Percentiles rank a stretch among this genome's conserved stretches.
Evolutionary conservation across 805 yeast species (phyloP).

Genomic region (Teunomyces panamensis): DNA sequence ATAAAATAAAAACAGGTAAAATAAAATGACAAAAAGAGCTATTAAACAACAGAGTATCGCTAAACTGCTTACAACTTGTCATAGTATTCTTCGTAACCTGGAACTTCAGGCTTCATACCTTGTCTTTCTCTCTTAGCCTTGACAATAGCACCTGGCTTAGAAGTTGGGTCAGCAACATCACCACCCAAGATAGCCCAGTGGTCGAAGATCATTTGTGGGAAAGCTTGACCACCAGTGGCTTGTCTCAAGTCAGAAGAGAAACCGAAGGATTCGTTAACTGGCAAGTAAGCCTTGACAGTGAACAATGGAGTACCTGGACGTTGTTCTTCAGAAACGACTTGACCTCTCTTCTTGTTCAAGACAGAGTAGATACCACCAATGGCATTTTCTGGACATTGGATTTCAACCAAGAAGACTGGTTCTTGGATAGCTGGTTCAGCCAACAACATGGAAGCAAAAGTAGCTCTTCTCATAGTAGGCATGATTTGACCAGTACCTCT

Average conservation of each 20-base stretch:
- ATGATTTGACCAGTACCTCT: conserved; percentile 99
- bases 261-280: conserved; percentile 99
- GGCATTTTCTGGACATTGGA: conserved; percentile 98
- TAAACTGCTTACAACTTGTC: conserved; percentile 65
- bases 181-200: conserved; percentile 93
- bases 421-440: conserved; percentile 99
- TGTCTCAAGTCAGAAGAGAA: conserved; percentile 99
- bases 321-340: conserved; percentile 98
- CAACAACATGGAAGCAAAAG: conserved; percentile 96
- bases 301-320: conserved; percentile 99
- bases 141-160: conserved; percentile 63
- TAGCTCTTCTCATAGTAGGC: conserved; percentile 99
- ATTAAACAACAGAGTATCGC: conserved; percentile 11
- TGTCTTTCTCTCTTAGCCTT: conserved; percentile 80
- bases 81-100: conserved; percentile 99
- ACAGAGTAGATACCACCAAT: conserved; percentile 99
- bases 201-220: conserved; percentile 99
- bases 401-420: conserved; percentile 98
- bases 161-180: conserved; percentile 85
- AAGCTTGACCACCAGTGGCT: conserved; percentile 99
- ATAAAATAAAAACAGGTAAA: conserved; percentile 7
- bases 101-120: conserved; percentile 96
- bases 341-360: conserved; percentile 99
- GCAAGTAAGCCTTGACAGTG: conserved; percentile 99
- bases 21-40: conserved; percentile 9